phyloP scores from a whole-genome alignment of 129 eudicot species.

The Apium graveolens region DNA sequence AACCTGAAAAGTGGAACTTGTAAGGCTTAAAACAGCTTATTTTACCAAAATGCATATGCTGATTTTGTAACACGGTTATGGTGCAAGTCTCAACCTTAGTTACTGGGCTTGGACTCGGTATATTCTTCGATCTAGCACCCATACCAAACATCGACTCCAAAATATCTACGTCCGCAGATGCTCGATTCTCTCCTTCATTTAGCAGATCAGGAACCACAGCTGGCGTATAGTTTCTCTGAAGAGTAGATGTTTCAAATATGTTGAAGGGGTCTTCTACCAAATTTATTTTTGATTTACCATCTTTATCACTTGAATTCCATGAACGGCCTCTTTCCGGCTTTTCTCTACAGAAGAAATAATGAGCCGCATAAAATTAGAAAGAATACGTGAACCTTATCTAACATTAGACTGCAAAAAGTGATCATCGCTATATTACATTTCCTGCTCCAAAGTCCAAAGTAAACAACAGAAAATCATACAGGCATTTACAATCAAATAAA shows the following conservation, averaged over 20 bases:
- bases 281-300: conserved; percentile 29
- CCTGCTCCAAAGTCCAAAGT: not conserved
- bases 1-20: conserved; percentile 35
- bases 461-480: not conserved
- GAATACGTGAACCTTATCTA: not conserved
- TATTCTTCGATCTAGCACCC: conserved; percentile 22
- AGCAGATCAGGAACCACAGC: not conserved
- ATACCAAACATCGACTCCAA: conserved; percentile 49
- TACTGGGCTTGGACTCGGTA: conserved; percentile 26
- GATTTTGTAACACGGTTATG: not conserved
- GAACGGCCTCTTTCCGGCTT: conserved; percentile 21
- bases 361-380: not conserved
- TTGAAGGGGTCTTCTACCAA: conserved; percentile 51
- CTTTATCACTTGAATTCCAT: conserved; percentile 26
- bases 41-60: conserved; percentile 3
- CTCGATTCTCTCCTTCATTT: conserved; percentile 9
- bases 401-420: not conserved
- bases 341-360: conserved; percentile 18
- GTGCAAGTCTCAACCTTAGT: conserved; percentile 31
- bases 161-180: conserved; percentile 28
- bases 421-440: not conserved
- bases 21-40: conserved; percentile 4
- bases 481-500: not conserved
- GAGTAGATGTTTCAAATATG: conserved; percentile 18
- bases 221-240: not conserved